A percentile compares a stretch with the other conserved stretches of the same genome.
phyloP scores from a whole-genome alignment of 2,329 filamentous ascomycete genomes.

The Alternaria ethzedia region DNA sequence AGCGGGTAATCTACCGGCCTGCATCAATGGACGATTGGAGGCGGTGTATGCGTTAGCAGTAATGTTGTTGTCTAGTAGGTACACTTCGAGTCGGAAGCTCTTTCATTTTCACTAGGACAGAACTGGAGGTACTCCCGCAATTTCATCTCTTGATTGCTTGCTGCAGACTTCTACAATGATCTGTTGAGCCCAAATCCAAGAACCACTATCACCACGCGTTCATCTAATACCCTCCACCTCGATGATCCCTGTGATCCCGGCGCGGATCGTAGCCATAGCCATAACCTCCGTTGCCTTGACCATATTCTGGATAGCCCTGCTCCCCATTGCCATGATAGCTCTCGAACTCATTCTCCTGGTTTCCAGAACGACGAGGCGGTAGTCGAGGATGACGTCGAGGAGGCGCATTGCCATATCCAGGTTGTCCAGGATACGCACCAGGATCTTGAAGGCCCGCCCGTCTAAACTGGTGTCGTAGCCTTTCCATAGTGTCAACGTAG shows the following conservation, averaged over 20 bases:
- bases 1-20: background rate
- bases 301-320: background rate
- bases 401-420: background rate
- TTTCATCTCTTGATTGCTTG: background rate
- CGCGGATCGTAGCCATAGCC: background rate
- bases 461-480: background rate
- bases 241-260: background rate
- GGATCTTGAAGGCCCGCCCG: background rate
- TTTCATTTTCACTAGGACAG: background rate
- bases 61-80: background rate
- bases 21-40: background rate
- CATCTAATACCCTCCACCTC: background rate
- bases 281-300: background rate
- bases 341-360: background rate
- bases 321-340: background rate
- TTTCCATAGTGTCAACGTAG: background rate
- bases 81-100: background rate
- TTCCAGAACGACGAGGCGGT: background rate
- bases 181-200: background rate
- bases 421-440: background rate
- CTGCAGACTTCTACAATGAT: background rate
- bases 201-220: background rate
- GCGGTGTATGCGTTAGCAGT: background rate
- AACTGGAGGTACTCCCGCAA: background rate
- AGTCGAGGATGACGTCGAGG: background rate